phyloP scores from a whole-genome alignment of 805 yeast genomes.

The Groenewaldozyma salmanticensis region DNA sequence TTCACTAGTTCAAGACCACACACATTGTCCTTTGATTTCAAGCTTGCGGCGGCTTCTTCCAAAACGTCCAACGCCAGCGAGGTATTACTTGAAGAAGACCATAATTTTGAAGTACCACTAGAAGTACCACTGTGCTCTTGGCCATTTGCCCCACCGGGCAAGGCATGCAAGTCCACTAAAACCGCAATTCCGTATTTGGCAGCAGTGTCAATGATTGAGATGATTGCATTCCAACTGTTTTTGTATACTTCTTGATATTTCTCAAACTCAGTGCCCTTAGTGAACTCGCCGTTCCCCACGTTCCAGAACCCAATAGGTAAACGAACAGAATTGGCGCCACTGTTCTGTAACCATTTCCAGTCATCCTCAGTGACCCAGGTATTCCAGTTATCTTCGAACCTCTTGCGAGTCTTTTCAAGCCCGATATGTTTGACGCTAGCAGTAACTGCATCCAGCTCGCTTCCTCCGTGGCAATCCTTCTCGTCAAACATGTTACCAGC shows the following conservation, averaged over 20 bases:
- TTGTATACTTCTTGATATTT: conserved; percentile 45
- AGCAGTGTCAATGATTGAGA: conserved; percentile 52
- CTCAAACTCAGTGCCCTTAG: conserved; percentile 54
- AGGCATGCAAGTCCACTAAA: conserved; percentile 74
- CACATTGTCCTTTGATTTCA: conserved; percentile 52
- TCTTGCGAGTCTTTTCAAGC: conserved; percentile 40
- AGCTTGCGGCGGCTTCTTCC: conserved; percentile 52
- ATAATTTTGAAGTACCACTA: conserved; percentile 52
- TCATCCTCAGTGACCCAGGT: conserved; percentile 55
- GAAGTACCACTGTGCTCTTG: conserved; percentile 75
- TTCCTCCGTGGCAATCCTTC: conserved; percentile 39
- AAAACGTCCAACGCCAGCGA: conserved; percentile 41
- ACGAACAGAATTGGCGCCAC: conserved; percentile 71
- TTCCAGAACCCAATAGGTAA: conserved; percentile 92
- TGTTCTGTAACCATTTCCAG: conserved; percentile 63
- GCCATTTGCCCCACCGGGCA: conserved; percentile 89
- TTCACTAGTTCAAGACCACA: conserved; percentile 80
- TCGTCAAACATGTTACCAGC: conserved; percentile 37
- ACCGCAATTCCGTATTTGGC: conserved; percentile 55
- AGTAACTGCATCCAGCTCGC: conserved; percentile 67
- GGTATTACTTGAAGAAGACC: conserved; percentile 35
- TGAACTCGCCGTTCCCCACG: conserved; percentile 51
- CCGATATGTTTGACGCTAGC: conserved; percentile 42
- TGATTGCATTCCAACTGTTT: conserved; percentile 64
- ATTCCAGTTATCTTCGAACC: conserved; percentile 55